These are phyloP conservation scores for Trypanosoma brucei DNA, from an alignment of 208 protist genomes.

Conservation along the genomic window DNA sequence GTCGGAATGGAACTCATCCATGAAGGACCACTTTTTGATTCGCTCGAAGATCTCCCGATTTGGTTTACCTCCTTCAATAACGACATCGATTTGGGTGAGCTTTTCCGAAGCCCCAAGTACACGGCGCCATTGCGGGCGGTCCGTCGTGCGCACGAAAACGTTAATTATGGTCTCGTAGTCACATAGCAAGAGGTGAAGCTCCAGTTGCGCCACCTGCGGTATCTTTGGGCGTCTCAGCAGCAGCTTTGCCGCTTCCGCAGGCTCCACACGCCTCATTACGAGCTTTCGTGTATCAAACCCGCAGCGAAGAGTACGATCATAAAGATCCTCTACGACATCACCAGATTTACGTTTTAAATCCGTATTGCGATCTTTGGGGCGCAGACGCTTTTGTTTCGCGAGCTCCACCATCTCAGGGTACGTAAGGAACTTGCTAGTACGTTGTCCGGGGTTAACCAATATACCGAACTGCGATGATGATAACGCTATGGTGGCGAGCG, in stretches of 20 bases:
- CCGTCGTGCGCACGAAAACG: constrained; percentile 74
- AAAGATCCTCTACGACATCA: constrained; percentile 28
- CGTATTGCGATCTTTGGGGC: constrained; percentile 38
- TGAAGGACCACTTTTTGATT: constrained; percentile 83
- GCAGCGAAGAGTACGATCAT: constrained; percentile 48
- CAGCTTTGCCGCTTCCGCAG: constrained; percentile 36
- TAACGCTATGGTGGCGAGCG: constrained; percentile 70
- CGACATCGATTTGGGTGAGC: constrained; percentile 84
- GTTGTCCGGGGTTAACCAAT: constrained; percentile 76
- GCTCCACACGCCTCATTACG: constrained; percentile 60
- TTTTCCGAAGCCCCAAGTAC: constrained; percentile 57
- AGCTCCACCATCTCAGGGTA: constrained; percentile 86
- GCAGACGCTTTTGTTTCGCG: constrained; percentile 33
- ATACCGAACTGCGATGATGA: constrained; percentile 51
- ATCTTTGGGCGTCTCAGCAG: constrained; percentile 37
- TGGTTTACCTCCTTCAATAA: constrained; percentile 41
- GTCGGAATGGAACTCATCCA: constrained; percentile 80
- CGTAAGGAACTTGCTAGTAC: constrained; percentile 84
- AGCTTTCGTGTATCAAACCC: constrained; percentile 76
- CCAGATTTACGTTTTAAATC: constrained; percentile 17
- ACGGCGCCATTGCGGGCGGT: constrained; percentile 64
- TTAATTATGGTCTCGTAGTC: constrained; percentile 49
- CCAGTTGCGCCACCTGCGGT: constrained; percentile 75
- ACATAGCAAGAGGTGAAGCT: constrained; percentile 79
- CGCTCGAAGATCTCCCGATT: constrained; percentile 47